A percentile compares a stretch with the other conserved stretches of the same genome.
These are phyloP conservation scores for Neodidymelliopsis sp. DNA, from an alignment of 2,329 filamentous ascomycete species.

Conservation along the genomic window DNA sequence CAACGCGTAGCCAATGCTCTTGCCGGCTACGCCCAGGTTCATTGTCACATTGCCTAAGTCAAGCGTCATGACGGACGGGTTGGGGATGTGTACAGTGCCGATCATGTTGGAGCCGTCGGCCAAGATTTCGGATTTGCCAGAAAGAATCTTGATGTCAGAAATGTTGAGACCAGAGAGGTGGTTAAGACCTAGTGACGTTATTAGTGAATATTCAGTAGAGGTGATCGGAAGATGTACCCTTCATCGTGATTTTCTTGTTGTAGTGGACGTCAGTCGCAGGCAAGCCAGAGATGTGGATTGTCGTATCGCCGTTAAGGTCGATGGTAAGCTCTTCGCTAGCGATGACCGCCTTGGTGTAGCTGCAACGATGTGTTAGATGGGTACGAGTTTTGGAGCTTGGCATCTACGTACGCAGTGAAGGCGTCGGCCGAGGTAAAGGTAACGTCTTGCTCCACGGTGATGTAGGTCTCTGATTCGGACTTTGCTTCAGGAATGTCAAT, in stretches of 20 bases:
- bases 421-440: conserved; percentile 53
- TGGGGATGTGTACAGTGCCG: conserved; percentile 67
- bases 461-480: conserved; percentile 51
- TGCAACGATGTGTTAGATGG: not conserved
- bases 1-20: conserved; percentile 62
- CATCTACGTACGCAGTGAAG: conserved; percentile 49
- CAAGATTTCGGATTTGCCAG: conserved; percentile 44
- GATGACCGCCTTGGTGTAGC: conserved; percentile 59
- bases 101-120: conserved; percentile 66
- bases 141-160: conserved; percentile 58
- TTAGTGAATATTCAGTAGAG: not conserved
- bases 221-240: conserved; percentile 52
- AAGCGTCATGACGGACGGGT: conserved; percentile 69
- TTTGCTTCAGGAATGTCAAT: conserved; percentile 57
- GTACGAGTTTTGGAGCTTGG: not conserved
- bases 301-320: conserved; percentile 60
- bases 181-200: conserved; percentile 59
- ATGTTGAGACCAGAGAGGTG: conserved; percentile 63
- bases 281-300: conserved; percentile 59
- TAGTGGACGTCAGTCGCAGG: conserved; percentile 61
- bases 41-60: conserved; percentile 73
- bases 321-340: conserved; percentile 58
- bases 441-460: conserved; percentile 55
- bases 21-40: conserved; percentile 62
- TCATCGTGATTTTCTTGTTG: conserved; percentile 64